A percentile compares a stretch with the other conserved stretches of the same genome.
Evolutionary conservation across 164 flowering plant species (phyloP).

Genomic region (Sextonia rubra): DNA sequence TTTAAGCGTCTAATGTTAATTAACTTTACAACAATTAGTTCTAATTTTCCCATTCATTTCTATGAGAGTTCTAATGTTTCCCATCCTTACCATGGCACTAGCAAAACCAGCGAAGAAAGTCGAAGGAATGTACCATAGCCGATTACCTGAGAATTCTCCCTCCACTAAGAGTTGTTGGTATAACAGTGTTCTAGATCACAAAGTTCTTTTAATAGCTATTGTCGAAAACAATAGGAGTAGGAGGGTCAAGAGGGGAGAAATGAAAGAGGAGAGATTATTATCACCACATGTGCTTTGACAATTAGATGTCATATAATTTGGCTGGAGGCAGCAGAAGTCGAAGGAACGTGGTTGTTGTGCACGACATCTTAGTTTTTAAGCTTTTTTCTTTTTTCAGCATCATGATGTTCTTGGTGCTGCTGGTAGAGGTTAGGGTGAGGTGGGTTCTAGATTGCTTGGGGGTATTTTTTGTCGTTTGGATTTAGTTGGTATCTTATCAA

Average conservation of each 20-base stretch:
- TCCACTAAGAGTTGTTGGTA: constrained; percentile 12
- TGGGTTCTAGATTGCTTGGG: no score
- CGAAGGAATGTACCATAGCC: background rate
- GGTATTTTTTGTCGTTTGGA: no score
- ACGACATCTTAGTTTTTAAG: no score
- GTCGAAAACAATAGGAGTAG: constrained; percentile 10
- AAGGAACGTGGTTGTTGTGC: no score
- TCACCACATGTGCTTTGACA: constrained; percentile 6
- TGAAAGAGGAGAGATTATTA: constrained; percentile 9
- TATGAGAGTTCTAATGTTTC: constrained; percentile 10
- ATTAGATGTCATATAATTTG: background rate
- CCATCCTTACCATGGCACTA: constrained; percentile 15
- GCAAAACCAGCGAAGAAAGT: constrained; percentile 8
- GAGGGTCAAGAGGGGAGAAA: constrained; percentile 7
- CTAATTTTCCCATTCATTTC: constrained; percentile 11
- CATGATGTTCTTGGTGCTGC: no score
- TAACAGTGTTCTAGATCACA: constrained; percentile 6
- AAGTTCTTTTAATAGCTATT: constrained; percentile 12
- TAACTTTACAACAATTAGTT: constrained; percentile 10
- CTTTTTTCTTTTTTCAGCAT: no score
- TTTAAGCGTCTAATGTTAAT: background rate
- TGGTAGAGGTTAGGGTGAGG: no score
- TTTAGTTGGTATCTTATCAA: no score
- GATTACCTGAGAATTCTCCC: constrained; percentile 3
- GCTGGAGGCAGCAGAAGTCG: no score